Evolutionary conservation across 345 rosid genomes (phyloP).

Genomic region (Populus davidiana): DNA sequence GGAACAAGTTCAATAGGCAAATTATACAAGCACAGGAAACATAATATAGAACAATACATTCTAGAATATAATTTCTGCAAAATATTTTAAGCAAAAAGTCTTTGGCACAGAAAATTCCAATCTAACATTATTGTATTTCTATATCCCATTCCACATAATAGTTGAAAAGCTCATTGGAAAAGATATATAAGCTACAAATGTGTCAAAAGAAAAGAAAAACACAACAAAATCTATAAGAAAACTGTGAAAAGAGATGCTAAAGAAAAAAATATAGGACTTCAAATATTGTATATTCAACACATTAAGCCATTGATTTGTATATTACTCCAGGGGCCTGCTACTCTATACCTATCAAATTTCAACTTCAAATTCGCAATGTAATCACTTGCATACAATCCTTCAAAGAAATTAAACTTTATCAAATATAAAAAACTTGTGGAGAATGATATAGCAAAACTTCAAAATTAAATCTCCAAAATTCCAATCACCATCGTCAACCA

Average conservation of each 20-base stretch:
- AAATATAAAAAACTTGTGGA: neutral
- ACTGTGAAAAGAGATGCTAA: neutral
- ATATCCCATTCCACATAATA: neutral
- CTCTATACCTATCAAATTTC: neutral
- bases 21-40: neutral
- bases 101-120: neutral
- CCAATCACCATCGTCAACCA: neutral
- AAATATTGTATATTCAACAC: neutral
- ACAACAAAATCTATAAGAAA: neutral
- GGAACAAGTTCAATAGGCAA: neutral
- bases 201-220: neutral
- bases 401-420: neutral
- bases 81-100: neutral
- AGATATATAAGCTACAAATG: neutral
- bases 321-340: no score
- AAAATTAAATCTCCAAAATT: neutral
- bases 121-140: neutral
- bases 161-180: neutral
- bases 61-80: neutral
- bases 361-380: neutral
- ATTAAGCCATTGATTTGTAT: neutral
- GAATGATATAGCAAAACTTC: neutral
- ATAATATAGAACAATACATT: neutral
- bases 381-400: neutral
- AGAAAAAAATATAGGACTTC: neutral